These are phyloP conservation scores for Colletotrichum navitas DNA, from an alignment of 2,329 filamentous ascomycete species.

Conservation along the genomic window DNA sequence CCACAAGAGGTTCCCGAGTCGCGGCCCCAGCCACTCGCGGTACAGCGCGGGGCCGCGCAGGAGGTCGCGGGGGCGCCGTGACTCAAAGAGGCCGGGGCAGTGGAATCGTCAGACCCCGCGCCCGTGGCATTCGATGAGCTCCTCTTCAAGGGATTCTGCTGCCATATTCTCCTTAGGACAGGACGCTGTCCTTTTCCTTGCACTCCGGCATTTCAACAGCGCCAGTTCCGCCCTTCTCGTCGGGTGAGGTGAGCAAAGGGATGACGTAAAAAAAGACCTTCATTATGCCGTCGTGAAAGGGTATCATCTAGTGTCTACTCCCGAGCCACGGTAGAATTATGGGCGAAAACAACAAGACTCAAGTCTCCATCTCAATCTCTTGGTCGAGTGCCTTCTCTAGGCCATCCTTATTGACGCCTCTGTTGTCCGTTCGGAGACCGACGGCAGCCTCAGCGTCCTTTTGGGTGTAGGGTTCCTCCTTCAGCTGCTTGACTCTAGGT, in stretches of 20 bases:
- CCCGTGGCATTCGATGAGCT: conserved; percentile 58
- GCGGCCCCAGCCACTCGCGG: conserved; percentile 59
- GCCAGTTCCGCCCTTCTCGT: not conserved
- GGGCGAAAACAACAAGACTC: conserved; percentile 11
- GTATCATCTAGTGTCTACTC: conserved; percentile 37
- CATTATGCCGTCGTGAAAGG: conserved; percentile 32
- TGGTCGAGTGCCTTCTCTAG: conserved; percentile 45
- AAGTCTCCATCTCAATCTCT: conserved; percentile 55
- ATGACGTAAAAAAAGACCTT: conserved; percentile 16
- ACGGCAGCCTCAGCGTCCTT: conserved; percentile 86
- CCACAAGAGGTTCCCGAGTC: conserved; percentile 57
- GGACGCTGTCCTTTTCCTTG: not conserved
- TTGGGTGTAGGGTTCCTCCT: conserved; percentile 88
- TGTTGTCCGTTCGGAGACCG: conserved; percentile 79
- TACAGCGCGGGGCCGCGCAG: conserved; percentile 47
- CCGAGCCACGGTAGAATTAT: conserved; percentile 16
- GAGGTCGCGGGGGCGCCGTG: conserved; percentile 47
- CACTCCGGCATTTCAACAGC: not conserved
- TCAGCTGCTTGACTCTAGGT: conserved; percentile 80
- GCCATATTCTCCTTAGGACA: not conserved
- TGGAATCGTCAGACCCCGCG: conserved; percentile 61
- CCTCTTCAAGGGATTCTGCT: not conserved
- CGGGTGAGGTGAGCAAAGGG: not conserved
- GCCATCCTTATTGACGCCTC: conserved; percentile 49
- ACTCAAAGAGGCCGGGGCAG: conserved; percentile 58